Base-by-base conservation (phyloP, 768 basidiomycete species). In the Mycena indigotica region DNA sequence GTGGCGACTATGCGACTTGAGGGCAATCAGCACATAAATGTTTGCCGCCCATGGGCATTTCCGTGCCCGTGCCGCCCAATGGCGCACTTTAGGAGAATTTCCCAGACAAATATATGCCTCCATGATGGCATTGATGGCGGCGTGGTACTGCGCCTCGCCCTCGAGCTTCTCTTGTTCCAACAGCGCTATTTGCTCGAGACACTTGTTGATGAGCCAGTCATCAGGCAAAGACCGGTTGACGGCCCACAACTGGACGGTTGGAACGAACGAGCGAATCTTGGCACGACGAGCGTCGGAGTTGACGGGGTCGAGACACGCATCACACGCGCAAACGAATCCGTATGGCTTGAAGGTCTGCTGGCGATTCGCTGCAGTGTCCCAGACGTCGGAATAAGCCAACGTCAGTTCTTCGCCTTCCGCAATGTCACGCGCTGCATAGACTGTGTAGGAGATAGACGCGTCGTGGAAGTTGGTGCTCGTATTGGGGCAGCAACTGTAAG, bases 331-430 rank as follows among this genome's bases (percentile, higher is more conserved):
- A 19, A 53, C 49, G 56, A 77, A 63, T 1, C 65, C 67, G 61
- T 75, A 75, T 1, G 65, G 65, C 17, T 53, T 53, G 28, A 75
- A 68, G 2, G 50, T 56, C 19, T 39, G 55, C 49, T 72, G 66
- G 15, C 76, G 70, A 45, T 59, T 50, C 26, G 69, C 60, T 12
- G 52, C 55, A 21, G 67, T 21, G 10, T 48, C n/a, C 26, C 52
- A 46, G 4, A 61, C 35, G 2, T 52, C 32, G 48, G 61, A 64
- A 62, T 74, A 78, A 4, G 65, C 45, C 46, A 65, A 53, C 25
- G 72, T 69, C 17, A 77, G 63, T 53, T 76, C 69, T 60, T 77
- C 75, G 21, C 69, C 71, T 19, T 62, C 55, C 23, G 60, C 58
- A 39, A 76, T 75, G 24, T 66, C 56, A 5, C 70, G 66, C 25